These are phyloP conservation scores for Blastobotrys arbuscula DNA, from an alignment of 1,139 yeast species.

Conservation along the genomic window DNA sequence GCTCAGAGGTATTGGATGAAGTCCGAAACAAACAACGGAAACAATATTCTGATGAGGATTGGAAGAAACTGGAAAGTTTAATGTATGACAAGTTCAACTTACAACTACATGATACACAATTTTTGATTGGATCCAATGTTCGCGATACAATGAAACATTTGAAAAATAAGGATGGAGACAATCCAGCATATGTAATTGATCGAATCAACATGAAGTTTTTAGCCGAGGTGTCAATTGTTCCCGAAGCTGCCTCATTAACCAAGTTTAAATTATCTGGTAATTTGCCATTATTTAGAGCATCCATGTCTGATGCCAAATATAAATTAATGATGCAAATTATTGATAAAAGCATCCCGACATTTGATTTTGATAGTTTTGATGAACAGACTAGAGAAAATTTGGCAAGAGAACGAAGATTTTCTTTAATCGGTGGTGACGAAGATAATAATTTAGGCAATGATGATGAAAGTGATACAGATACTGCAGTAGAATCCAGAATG, in stretches of 20 bases:
- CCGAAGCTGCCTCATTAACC: slow-evolving; percentile 71
- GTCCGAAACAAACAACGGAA: slow-evolving; percentile 60
- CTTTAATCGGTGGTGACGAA: slow-evolving; percentile 11
- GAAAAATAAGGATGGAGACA: slow-evolving; percentile 29
- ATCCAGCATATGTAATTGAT: slow-evolving; percentile 60
- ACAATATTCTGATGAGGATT: slow-evolving; percentile 66
- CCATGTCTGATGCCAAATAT: slow-evolving; percentile 84
- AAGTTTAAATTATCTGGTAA: slow-evolving; percentile 70
- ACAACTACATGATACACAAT: slow-evolving; percentile 77
- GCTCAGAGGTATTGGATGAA: slow-evolving; percentile 61
- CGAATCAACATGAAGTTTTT: slow-evolving; percentile 66
- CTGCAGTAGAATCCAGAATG: slow-evolving; percentile 6
- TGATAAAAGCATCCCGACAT: slow-evolving; percentile 63
- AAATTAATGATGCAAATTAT: slow-evolving; percentile 76
- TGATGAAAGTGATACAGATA: slow-evolving; percentile 1
- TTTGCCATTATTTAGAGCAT: slow-evolving; percentile 66
- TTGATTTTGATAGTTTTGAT: slow-evolving; percentile 35
- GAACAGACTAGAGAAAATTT: slow-evolving; percentile 14
- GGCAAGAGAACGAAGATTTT: slow-evolving; percentile 10
- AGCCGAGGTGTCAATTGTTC: slow-evolving; percentile 77
- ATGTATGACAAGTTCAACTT: slow-evolving; percentile 88
- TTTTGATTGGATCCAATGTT: slow-evolving; percentile 78
- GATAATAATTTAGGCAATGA: slow-evolving; percentile 1
- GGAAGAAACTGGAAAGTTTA: slow-evolving; percentile 62
- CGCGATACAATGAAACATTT: slow-evolving; percentile 58